These are phyloP conservation scores for Medicago arabica DNA, from an alignment of 306 rosid genomes.

Conservation along the genomic window DNA sequence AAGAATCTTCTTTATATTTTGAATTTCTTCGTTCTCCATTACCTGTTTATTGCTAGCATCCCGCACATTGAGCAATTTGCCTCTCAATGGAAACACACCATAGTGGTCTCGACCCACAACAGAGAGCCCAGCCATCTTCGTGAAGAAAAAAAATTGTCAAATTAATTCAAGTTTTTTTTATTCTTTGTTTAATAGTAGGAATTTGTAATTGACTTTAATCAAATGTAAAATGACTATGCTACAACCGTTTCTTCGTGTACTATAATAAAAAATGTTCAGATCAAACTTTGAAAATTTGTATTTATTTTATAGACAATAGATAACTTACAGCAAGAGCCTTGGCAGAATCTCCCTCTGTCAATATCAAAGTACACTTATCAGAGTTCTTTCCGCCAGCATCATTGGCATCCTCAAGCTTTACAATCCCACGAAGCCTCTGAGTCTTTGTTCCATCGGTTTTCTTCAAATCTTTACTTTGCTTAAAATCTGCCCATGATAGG, in stretches of 20 bases:
- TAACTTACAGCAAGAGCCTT: conserved; percentile 96
- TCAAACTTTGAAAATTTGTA: neutral
- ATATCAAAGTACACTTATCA: conserved; percentile 85
- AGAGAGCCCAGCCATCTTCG: conserved; percentile 95
- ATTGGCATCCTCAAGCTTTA: conserved; percentile 94
- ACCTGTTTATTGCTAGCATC: conserved; percentile 89
- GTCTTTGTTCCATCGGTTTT: conserved; percentile 95
- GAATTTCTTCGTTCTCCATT: conserved; percentile 84
- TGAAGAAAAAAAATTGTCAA: neutral
- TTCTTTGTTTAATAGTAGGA: neutral
- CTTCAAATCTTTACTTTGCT: conserved; percentile 86
- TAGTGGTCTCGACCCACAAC: conserved; percentile 91
- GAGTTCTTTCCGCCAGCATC: conserved; percentile 92
- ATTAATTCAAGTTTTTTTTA: neutral
- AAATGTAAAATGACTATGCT: neutral
- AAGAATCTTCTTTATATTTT: conserved; percentile 85
- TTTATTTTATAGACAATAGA: neutral
- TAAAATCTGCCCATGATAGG: conserved; percentile 92
- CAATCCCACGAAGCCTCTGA: conserved; percentile 76
- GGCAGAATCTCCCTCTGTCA: conserved; percentile 98
- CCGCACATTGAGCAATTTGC: conserved; percentile 92
- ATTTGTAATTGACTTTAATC: neutral
- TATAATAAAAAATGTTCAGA: neutral
- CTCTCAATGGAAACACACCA: conserved; percentile 94
- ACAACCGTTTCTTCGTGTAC: neutral